Percentiles rank a stretch among this genome's conserved stretches.
These are phyloP conservation scores for Panicum hallii DNA, from an alignment of 202 grass and related monocot genomes.

Conservation along the genomic window DNA sequence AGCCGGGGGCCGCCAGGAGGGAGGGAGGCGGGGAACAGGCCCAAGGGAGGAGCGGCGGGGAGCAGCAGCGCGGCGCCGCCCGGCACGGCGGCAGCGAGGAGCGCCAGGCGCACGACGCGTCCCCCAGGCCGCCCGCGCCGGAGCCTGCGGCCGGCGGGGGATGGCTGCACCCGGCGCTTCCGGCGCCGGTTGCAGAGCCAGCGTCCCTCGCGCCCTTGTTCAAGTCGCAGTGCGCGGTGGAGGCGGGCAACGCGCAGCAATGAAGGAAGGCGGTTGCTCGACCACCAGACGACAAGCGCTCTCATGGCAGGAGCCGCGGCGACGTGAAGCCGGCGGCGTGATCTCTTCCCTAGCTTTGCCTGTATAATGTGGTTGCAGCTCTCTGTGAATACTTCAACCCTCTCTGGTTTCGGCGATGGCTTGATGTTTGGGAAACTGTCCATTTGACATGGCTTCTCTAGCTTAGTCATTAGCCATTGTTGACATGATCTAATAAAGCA, in stretches of 20 bases:
- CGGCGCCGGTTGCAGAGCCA: constrained; percentile 52
- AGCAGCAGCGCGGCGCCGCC: not conserved
- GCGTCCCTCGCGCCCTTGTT: constrained; percentile 54
- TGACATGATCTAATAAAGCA: constrained; percentile 14
- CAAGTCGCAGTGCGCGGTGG: constrained; percentile 63
- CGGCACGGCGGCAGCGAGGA: constrained; percentile 26
- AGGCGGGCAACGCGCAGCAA: constrained; percentile 50
- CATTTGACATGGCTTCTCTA: not conserved
- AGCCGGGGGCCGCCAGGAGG: constrained; percentile 1
- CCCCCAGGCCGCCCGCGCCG: not conserved
- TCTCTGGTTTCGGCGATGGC: not conserved
- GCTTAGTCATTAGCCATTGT: not conserved
- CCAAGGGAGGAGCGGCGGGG: constrained; percentile 3
- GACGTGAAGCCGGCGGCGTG: not conserved
- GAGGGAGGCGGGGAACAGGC: constrained; percentile 13
- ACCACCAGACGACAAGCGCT: not conserved
- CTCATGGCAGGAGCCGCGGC: not conserved
- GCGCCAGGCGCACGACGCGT: constrained; percentile 24
- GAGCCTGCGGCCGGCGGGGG: constrained; percentile 6
- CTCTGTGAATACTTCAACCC: constrained; percentile 23
- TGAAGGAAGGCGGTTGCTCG: constrained; percentile 24
- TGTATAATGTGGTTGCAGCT: not conserved
- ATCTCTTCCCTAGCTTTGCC: not conserved
- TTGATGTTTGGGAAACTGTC: not conserved
- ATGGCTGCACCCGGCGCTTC: constrained; percentile 67